These are phyloP conservation scores for Viridothelium virens DNA, from an alignment of 495 filamentous ascomycete genomes.

Conservation along the genomic window DNA sequence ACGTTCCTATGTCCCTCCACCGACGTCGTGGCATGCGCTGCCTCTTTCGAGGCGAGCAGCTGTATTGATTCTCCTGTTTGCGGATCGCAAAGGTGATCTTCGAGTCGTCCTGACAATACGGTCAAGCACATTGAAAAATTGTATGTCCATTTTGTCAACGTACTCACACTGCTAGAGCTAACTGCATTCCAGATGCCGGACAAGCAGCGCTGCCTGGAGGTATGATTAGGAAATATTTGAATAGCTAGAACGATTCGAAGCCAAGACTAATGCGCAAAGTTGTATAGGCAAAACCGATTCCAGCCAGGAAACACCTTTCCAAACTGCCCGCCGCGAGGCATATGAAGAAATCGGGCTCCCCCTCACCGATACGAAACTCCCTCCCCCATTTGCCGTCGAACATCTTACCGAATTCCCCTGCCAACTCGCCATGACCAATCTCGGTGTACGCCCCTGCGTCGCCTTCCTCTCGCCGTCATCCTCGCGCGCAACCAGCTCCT, in stretches of 20 bases:
- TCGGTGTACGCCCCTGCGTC: slow-evolving; percentile 78
- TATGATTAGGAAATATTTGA: slow-evolving; percentile 38
- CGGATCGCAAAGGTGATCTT: slow-evolving; percentile 67
- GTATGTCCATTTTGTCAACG: slow-evolving; percentile 25
- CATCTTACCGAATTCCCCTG: slow-evolving; percentile 76
- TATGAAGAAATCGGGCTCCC: slow-evolving; percentile 86
- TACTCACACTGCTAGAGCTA: not conserved
- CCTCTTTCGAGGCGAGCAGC: slow-evolving; percentile 69
- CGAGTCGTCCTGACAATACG: slow-evolving; percentile 81
- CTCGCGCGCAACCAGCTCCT: not conserved
- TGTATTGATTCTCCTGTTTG: slow-evolving; percentile 77
- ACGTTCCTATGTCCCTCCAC: slow-evolving; percentile 57
- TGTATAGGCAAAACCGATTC: slow-evolving; percentile 41
- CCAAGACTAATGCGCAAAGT: slow-evolving; percentile 21
- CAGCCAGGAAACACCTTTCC: slow-evolving; percentile 47
- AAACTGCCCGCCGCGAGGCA: slow-evolving; percentile 81
- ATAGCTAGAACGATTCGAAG: not conserved
- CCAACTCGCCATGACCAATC: slow-evolving; percentile 69
- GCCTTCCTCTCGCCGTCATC: slow-evolving; percentile 50
- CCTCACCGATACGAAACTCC: slow-evolving; percentile 52
- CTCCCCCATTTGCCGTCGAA: slow-evolving; percentile 66
- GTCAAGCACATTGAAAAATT: slow-evolving; percentile 61
- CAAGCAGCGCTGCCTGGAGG: slow-evolving; percentile 86
- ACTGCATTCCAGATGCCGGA: slow-evolving; percentile 45
- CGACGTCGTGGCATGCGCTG: slow-evolving; percentile 53